Base-by-base conservation (phyloP, 805 yeast genomes). In the Tetrapisispora fleetii region DNA sequence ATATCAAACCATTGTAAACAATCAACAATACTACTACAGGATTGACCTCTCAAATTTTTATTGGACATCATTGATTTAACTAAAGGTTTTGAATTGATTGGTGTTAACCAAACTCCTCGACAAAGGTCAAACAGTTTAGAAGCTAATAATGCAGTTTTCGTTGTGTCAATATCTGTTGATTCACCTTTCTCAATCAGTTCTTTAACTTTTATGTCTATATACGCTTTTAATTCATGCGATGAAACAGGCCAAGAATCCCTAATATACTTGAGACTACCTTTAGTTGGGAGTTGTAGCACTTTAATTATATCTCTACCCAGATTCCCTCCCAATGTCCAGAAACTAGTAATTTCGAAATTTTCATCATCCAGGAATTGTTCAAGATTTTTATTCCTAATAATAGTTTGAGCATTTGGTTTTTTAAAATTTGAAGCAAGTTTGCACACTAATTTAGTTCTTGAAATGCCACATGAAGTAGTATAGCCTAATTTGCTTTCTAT, bases 241-340 rank as follows among this genome's bases (percentile, higher is more conserved):
- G 60, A 49, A 2, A 66, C 53, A 0, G 76, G 59, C 59, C 77
- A 76, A 36, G 71, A 67, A 3, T 76, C 75, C 47, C 84, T 68
- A 1, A 87, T 72, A 48, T 63, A 72, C 2, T 73, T 67, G 56
- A 83, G 73, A 50, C 79, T 67, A 5, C 67, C 62, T 28, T 65
- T 72, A 2, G 67, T 67, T 0, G 83, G 85, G 2, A 78, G 65
- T 1, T 72, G 68, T n/a, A 89, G 63, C 18, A 68, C 63, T n/a
- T 65, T 62, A 17, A 73, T 52, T 1, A 88, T 70, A 13, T 69
- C 67, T 11, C 81, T 80, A 0, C 99, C 99, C 10, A 75, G 66
- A 54, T 86, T 87, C 2, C 98, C 99, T 7, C 99, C 98, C 73
- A 91, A 70, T 0, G 95, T 88, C 77, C 95, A 83, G 49, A 91